phyloP scores from a whole-genome alignment of 306 rosid species.

The Cucumis melo region DNA sequence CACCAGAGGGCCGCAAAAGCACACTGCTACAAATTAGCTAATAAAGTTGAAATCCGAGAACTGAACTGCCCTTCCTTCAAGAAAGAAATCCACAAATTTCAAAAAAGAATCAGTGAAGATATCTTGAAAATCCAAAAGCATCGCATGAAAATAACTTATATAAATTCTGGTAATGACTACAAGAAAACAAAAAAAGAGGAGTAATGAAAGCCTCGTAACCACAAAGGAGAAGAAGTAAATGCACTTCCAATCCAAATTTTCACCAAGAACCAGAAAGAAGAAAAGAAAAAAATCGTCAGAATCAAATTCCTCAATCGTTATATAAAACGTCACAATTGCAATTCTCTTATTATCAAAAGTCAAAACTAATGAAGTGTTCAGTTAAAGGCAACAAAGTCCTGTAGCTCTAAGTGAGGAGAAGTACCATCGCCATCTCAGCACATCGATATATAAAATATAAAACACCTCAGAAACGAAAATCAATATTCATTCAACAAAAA shows the following conservation, averaged over 20 bases:
- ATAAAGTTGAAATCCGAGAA: neutral
- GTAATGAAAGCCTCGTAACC: neutral
- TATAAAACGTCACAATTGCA: too few relatives aligned
- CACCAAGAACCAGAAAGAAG: too few relatives aligned
- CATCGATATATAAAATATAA: neutral
- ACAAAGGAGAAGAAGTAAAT: neutral
- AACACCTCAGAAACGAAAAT: neutral
- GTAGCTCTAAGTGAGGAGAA: neutral
- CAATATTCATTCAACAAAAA: neutral
- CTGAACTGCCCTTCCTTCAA: neutral
- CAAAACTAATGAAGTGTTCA: neutral
- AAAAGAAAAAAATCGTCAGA: too few relatives aligned
- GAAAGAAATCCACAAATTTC: neutral
- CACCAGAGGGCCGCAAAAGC: slow-evolving; percentile 18
- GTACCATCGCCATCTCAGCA: neutral
- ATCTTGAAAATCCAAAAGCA: neutral
- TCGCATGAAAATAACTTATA: neutral
- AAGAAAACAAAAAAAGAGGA: too few relatives aligned
- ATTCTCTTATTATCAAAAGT: neutral
- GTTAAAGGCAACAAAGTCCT: neutral
- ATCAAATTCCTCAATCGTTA: too few relatives aligned
- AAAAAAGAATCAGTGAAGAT: neutral
- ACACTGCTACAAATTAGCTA: slow-evolving; percentile 12
- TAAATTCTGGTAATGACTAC: neutral
- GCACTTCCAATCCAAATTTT: too few relatives aligned